Evolutionary conservation across 345 rosid genomes (phyloP), one percentile per base, ranked within the genome.

Genomic region (Abelmoschus esculentus): DNA sequence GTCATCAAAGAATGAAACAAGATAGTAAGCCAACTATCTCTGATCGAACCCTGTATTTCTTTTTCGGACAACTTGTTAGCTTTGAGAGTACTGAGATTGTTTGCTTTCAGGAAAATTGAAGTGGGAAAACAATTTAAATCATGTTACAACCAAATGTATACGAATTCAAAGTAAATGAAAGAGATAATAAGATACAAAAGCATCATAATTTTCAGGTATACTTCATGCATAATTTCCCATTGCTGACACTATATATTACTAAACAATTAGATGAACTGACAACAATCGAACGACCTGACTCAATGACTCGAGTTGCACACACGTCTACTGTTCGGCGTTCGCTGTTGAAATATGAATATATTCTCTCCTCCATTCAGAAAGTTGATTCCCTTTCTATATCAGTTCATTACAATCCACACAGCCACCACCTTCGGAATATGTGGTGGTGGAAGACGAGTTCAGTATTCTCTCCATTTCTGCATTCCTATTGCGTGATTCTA

Each of bases 61-160:
- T 56, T 7, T 61, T 15, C 13, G 44, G 29, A 61, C 26, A 61
- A 40, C 9, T 40, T 18, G 52, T 18, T 42, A 7, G 65, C 60
- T 4, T 15, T 64, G 11, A 44, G 9, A 44, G 13, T 26, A 15
- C 13, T 15, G 11, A 44, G 9, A 44, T 22, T 26, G 31, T 22
- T 15, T 18, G 18, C 17, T 34, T 36, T 28, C 44, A 42, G 52
- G 32, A 63, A 47, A 58, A 26, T 6, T 22, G 26, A 22, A 22
- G 26, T 22, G 26, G 19, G 5, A 64, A 31, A 65, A 56, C 31
- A 46, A 42, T 42, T 14, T 22, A 46, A 72, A 17, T 31, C 9
- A 61, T 42, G 52, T 42, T 31, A 60, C 29, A 7, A 47, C 31
- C 66, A 60, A 72, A 67, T 67, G 66, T 71, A 72, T 67, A 28